A percentile compares a stretch with the other conserved stretches of the same genome.
Evolutionary conservation across 31 red algal genomes (phyloP).

Genomic region (Porphyra umbilicalis): DNA sequence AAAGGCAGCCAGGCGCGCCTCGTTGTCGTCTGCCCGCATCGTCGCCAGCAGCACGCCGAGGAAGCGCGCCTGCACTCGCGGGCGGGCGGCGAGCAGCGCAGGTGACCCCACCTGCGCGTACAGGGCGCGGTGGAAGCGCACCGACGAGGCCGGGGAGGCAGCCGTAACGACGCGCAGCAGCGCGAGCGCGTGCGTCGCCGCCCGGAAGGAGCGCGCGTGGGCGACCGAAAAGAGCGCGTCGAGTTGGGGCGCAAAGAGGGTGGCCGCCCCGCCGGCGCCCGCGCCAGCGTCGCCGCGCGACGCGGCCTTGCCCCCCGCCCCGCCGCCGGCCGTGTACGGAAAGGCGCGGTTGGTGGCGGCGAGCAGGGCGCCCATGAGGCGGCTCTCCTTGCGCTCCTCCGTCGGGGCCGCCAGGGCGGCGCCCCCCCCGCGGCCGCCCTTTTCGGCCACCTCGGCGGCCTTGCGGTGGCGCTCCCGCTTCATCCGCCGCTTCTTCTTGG

Average conservation of each 20-base stretch:
- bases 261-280: background rate
- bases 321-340: conserved; percentile 33
- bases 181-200: conserved; percentile 65
- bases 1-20: conserved; percentile 58
- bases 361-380: conserved; percentile 44
- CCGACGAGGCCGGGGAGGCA: conserved; percentile 18
- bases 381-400: conserved; percentile 24
- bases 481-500: conserved; percentile 5
- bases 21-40: conserved; percentile 46
- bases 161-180: conserved; percentile 59
- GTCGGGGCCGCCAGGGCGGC: background rate
- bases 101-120: conserved; percentile 20
- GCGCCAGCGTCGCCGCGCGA: too few relatives aligned
- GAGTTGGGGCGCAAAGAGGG: conserved; percentile 32
- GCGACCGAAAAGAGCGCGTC: conserved; percentile 56
- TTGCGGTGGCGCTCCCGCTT: conserved; percentile 22
- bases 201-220: conserved; percentile 37
- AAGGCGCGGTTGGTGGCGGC: conserved; percentile 63
- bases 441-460: background rate
- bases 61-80: conserved; percentile 39
- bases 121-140: conserved; percentile 66
- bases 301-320: too few relatives aligned
- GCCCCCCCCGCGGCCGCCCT: background rate
- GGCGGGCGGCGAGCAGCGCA: conserved; percentile 3
- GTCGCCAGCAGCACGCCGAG: conserved; percentile 46